phyloP scores from a whole-genome alignment of 805 yeast species.

The Metschnikowia dekortorum region DNA sequence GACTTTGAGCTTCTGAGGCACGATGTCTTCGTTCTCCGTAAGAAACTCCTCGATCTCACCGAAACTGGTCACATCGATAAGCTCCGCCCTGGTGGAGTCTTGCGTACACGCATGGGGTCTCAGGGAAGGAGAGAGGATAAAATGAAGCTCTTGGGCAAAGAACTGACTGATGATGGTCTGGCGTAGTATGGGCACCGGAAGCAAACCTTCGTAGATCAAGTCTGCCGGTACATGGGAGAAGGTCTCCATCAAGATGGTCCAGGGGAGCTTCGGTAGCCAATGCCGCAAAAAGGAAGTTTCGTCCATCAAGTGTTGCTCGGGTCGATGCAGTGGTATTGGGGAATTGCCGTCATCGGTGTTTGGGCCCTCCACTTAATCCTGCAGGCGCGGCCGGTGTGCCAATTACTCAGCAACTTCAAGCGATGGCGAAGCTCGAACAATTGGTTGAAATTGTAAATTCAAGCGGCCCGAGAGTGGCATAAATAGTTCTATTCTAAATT shows the following conservation, averaged over 20 bases:
- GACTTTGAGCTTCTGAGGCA: conserved; percentile 25
- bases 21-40: conserved; percentile 23
- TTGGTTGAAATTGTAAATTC: background rate
- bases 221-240: conserved; percentile 8
- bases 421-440: background rate
- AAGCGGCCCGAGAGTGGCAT: background rate
- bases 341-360: background rate
- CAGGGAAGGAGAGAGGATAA: conserved; percentile 28
- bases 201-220: conserved; percentile 9
- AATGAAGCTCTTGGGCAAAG: conserved; percentile 30
- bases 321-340: background rate
- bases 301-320: conserved; percentile 1
- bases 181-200: conserved; percentile 18
- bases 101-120: conserved; percentile 17
- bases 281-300: conserved; percentile 5
- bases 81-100: conserved; percentile 8
- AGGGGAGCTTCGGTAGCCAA: conserved; percentile 13
- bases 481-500: background rate
- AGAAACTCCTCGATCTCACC: conserved; percentile 32
- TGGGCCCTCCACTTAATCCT: background rate
- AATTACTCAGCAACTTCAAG: background rate
- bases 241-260: conserved; percentile 10
- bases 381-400: background rate
- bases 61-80: conserved; percentile 20
- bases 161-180: conserved; percentile 21